Percentiles rank a stretch among this genome's conserved stretches.
Conservation (phyloP, 208 protist genomes). For the Acanthamoeba pearcei region DNA sequence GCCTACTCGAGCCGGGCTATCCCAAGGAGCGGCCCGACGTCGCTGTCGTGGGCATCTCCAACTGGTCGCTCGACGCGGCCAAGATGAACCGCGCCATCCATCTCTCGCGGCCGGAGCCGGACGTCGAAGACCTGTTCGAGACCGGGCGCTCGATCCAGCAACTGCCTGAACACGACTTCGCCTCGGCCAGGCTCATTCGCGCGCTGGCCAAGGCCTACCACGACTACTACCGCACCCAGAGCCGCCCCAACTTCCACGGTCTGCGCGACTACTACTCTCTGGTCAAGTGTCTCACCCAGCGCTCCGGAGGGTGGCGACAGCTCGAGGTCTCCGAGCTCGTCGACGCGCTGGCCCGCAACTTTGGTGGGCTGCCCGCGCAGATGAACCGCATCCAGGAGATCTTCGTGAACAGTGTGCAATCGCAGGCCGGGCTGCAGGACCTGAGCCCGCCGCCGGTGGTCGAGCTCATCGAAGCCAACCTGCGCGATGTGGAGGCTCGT, state of each 20-base stretch:
- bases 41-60: slow-evolving; percentile 90
- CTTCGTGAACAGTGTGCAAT: background rate
- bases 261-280: slow-evolving; percentile 88
- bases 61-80: slow-evolving; percentile 90
- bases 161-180: background rate
- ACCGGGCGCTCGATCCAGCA: background rate
- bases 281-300: slow-evolving; percentile 56
- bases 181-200: background rate
- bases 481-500: background rate
- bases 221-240: slow-evolving; percentile 69
- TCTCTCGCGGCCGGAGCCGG: slow-evolving; percentile 69
- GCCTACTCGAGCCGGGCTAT: slow-evolving; percentile 77
- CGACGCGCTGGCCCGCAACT: slow-evolving; percentile 76
- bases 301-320: background rate
- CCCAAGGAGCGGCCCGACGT: slow-evolving; percentile 77
- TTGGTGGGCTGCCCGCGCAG: slow-evolving; percentile 47
- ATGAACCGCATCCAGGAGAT: background rate
- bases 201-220: slow-evolving; percentile 27
- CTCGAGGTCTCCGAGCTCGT: background rate
- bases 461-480: background rate
- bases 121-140: background rate
- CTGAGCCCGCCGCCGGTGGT: background rate
- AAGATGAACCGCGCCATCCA: slow-evolving; percentile 92
- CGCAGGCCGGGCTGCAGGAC: background rate
- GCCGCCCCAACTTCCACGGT: slow-evolving; percentile 82